Evolutionary conservation across 257 asterid species (phyloP).

Genomic region (Cruciata laevipes): DNA sequence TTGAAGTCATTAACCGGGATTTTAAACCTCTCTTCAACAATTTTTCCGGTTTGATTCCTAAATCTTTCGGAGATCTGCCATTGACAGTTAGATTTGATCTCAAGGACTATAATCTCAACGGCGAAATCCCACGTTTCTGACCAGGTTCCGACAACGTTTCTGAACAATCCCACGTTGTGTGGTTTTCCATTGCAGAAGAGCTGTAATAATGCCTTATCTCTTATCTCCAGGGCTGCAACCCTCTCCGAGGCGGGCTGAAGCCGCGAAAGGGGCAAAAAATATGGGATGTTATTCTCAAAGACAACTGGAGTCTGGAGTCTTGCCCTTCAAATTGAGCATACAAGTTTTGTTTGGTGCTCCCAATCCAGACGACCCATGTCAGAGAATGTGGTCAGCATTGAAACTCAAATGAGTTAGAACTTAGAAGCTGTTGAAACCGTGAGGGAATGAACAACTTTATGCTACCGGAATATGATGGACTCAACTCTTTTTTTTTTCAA

Average conservation of each 20-base stretch:
- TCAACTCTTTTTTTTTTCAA: no score
- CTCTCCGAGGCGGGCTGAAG: constrained; percentile 19
- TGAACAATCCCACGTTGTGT: constrained; percentile 71
- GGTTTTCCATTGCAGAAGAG: constrained; percentile 84
- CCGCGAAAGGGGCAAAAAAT: constrained; percentile 50
- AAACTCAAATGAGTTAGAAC: no score
- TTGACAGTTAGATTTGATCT: constrained; percentile 87
- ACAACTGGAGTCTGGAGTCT: no score
- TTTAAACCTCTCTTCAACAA: constrained; percentile 74
- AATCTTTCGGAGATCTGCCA: constrained; percentile 66
- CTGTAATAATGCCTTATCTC: constrained; percentile 45
- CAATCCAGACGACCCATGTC: no score
- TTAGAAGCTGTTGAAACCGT: no score
- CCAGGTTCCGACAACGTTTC: constrained; percentile 91
- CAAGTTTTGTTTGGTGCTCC: no score
- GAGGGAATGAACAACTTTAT: no score
- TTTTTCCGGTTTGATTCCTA: constrained; percentile 63
- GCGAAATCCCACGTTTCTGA: constrained; percentile 89
- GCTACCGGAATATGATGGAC: no score
- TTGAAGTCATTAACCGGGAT: constrained; percentile 75
- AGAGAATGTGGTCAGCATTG: no score
- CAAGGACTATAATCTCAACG: constrained; percentile 60
- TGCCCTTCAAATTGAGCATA: no score
- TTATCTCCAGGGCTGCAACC: constrained; percentile 29
- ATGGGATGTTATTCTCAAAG: no score